Evolutionary conservation across 169 alveolate species (phyloP).

Genomic region (Plasmodium vivax): DNA sequence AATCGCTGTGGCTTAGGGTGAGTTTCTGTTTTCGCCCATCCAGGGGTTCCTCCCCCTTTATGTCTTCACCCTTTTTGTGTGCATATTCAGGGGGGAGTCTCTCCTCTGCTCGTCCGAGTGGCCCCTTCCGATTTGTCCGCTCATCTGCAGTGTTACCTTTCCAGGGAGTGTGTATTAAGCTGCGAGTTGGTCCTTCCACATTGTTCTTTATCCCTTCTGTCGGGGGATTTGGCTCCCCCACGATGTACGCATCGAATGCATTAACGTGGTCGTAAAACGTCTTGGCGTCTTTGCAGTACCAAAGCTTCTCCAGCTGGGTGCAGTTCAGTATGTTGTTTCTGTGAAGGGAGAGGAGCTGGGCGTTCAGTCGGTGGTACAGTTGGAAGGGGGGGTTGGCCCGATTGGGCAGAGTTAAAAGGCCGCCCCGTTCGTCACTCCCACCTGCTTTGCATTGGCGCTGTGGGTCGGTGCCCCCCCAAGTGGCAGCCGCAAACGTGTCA

Average conservation of each 20-base stretch:
- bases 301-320: slow-evolving; percentile 19
- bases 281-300: slow-evolving; percentile 41
- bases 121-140: not conserved
- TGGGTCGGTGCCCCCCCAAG: not conserved
- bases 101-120: not conserved
- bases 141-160: not conserved
- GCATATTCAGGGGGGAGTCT: not conserved
- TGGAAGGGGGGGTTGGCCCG: not conserved
- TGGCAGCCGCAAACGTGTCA: not conserved
- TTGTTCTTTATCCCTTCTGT: not conserved
- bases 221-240: not conserved
- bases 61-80: not conserved
- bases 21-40: not conserved
- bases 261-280: slow-evolving; percentile 39
- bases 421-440: not conserved
- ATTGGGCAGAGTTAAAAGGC: not conserved
- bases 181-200: not conserved
- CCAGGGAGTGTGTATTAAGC: not conserved
- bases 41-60: not conserved
- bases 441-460: not conserved
- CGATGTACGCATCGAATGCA: slow-evolving; percentile 13
- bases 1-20: slow-evolving; percentile 45
- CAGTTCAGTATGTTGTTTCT: slow-evolving; percentile 36
- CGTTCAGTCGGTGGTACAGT: slow-evolving; percentile 18
- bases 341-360: slow-evolving; percentile 2